phyloP scores from a whole-genome alignment of 495 filamentous ascomycete genomes.

The Penicillium mononematosum region DNA sequence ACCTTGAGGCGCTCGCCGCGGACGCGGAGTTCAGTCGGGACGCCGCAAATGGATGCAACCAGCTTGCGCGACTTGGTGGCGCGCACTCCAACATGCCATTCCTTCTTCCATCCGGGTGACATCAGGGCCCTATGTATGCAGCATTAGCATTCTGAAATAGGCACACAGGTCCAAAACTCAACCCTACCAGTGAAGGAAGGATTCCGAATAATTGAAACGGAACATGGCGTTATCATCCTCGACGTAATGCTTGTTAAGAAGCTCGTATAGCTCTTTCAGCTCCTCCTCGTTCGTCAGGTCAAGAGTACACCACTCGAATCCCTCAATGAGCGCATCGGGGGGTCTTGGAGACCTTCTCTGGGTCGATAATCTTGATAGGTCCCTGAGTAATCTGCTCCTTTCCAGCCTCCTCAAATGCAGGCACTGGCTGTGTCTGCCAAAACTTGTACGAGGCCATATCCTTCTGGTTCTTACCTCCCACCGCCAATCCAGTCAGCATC shows the following conservation, averaged over 20 bases:
- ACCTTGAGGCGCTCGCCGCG: constrained; percentile 70
- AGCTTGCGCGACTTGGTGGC: constrained; percentile 73
- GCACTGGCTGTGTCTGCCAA: constrained; percentile 96
- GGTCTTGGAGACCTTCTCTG: constrained; percentile 70
- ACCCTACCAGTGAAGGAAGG: constrained; percentile 82
- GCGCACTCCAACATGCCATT: constrained; percentile 95
- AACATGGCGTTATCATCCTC: constrained; percentile 97
- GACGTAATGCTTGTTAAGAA: constrained; percentile 90
- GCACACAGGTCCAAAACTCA: background rate
- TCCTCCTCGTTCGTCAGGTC: constrained; percentile 69
- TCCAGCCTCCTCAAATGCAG: constrained; percentile 64
- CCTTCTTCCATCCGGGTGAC: constrained; percentile 89
- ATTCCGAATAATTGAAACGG: constrained; percentile 87
- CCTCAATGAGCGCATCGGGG: constrained; percentile 62
- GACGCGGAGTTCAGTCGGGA: constrained; percentile 78
- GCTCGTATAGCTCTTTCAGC: constrained; percentile 80
- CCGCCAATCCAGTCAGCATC: constrained; percentile 73
- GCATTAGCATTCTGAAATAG: constrained; percentile 15
- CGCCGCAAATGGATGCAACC: constrained; percentile 91
- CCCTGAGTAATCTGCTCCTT: constrained; percentile 50
- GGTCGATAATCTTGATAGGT: constrained; percentile 67
- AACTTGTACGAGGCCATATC: constrained; percentile 98
- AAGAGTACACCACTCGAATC: constrained; percentile 92
- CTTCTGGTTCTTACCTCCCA: constrained; percentile 81
- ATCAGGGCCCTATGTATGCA: constrained; percentile 73